Evolutionary conservation across 192 early-diverging fungal species (phyloP), one percentile per base, ranked within the genome.

Genomic region (Radiomyces spectabilis): DNA sequence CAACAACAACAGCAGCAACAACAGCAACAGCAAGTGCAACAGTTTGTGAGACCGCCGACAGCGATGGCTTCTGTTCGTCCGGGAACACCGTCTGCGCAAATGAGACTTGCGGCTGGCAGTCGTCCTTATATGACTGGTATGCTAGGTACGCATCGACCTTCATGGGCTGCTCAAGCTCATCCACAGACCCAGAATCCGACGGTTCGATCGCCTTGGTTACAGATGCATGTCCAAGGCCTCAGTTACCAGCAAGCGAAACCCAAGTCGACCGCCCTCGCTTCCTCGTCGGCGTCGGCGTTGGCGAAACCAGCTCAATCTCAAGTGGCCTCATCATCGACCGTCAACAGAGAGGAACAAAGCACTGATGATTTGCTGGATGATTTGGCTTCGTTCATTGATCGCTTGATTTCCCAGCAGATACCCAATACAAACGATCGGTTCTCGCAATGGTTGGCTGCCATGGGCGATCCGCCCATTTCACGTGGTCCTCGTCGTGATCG

Each of bases 401-500:
- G 34, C 1, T 26, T 57, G 2, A 21, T 57, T 7, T 19, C 10
- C 2, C 24, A 47, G 2, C 35, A 39, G 6, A 32, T 34, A 1
- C 9, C 42, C 18, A 19, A 19, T 18, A 21, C 42, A 5, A 41
- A 34, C 18, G 42, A 46, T 12, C 19, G 45, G 6, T 33, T 57
- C 30, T 29, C 61, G 50, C 41, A 61, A 48, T 30, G 59, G 64
- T 6, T 56, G 42, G 3, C 51, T 57, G 30, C 72, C 52, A 1
- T 64, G 49, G 70, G 54, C 49, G 18, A 62, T 57, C 29, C 69
- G 63, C 51, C 62, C 67, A 37, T 31, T 3, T 29, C 29, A 9
- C 19, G 34, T 30, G 55, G 55, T 15, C 34, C 55, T 12, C 9
- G 30, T 0, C 43, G 55, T 22, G 55, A 57, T 22, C 32, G 44